Conservation (phyloP, 2,329 filamentous ascomycete species). For the Penicillium polonicum region DNA sequence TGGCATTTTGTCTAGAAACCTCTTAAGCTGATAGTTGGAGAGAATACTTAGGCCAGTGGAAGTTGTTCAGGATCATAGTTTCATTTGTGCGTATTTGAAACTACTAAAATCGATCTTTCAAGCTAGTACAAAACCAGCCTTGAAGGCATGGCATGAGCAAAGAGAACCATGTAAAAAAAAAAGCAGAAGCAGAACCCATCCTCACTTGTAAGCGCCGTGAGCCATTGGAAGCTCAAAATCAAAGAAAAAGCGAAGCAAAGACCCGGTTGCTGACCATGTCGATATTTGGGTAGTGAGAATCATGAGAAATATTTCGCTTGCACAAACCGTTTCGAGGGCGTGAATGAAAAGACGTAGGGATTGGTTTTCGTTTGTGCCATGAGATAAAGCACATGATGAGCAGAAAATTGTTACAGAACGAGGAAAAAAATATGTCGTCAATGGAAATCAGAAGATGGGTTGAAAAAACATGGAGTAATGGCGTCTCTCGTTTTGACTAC, state of each 20-base stretch:
- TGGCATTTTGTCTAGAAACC: background rate
- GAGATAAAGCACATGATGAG: conserved; percentile 4
- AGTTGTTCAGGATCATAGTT: conserved; percentile 1
- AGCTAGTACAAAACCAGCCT: conserved; percentile 27
- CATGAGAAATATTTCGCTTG: conserved; percentile 17
- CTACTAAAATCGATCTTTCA: conserved; percentile 13
- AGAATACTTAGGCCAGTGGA: background rate
- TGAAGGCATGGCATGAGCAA: conserved; percentile 4
- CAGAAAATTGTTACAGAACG: conserved; percentile 19
- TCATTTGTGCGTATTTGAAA: conserved; percentile 11
- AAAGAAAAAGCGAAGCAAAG: conserved; percentile 8
- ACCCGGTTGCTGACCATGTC: conserved; percentile 9
- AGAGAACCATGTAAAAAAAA: conserved; percentile 5
- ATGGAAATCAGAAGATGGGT: background rate
- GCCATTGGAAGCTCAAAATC: conserved; percentile 12
- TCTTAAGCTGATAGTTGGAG: no score
- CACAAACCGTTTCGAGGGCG: conserved; percentile 15
- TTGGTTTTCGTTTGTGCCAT: conserved; percentile 17
- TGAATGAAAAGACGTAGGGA: conserved; percentile 5
- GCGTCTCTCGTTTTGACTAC: conserved; percentile 52
- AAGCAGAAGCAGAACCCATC: conserved; percentile 16
- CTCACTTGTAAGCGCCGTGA: conserved; percentile 29
- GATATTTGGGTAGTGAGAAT: conserved; percentile 9
- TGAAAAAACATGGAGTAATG: background rate
- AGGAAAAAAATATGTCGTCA: conserved; percentile 7